Conservation (phyloP, 805 yeast genomes). For the Pichia kluyveri region DNA sequence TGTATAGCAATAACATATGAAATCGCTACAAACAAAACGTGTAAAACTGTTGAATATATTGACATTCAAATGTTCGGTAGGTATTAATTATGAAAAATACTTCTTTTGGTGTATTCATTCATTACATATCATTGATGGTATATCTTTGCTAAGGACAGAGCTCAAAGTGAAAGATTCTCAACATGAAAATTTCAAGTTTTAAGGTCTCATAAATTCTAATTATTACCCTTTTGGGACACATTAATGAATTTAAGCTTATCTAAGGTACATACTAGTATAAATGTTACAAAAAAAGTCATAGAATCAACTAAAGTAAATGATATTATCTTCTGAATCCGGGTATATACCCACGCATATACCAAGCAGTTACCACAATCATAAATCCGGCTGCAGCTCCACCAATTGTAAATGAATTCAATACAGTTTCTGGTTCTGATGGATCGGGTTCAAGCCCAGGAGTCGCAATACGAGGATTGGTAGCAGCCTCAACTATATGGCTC, state of each 20-base stretch:
- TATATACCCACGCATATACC: conserved; percentile 50
- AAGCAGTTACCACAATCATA: conserved; percentile 51
- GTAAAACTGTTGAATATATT: conserved; percentile 11
- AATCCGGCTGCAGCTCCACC: conserved; percentile 67
- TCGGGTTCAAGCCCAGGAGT: conserved; percentile 75
- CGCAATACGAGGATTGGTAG: conserved; percentile 64
- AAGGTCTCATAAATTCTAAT: too few species aligned
- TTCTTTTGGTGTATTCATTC: too few species aligned
- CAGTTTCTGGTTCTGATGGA: conserved; percentile 34
- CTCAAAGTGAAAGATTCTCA: too few species aligned
- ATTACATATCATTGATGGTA: too few species aligned
- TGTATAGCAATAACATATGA: conserved; percentile 40
- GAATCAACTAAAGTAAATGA: neutral
- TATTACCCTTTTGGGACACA: neutral
- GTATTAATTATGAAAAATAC: too few species aligned
- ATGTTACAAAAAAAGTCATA: neutral
- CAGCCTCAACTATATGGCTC: conserved; percentile 82
- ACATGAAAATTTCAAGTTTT: too few species aligned
- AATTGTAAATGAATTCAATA: conserved; percentile 43
- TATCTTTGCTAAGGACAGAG: too few species aligned
- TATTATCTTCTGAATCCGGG: neutral
- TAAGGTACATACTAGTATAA: neutral
- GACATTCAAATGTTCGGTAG: neutral
- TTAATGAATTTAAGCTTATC: neutral
- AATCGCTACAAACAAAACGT: conserved; percentile 30